Evolutionary conservation across 192 early-diverging fungal species (phyloP), one percentile per base, ranked within the genome.

Genomic region (Allomyces javanicus): DNA sequence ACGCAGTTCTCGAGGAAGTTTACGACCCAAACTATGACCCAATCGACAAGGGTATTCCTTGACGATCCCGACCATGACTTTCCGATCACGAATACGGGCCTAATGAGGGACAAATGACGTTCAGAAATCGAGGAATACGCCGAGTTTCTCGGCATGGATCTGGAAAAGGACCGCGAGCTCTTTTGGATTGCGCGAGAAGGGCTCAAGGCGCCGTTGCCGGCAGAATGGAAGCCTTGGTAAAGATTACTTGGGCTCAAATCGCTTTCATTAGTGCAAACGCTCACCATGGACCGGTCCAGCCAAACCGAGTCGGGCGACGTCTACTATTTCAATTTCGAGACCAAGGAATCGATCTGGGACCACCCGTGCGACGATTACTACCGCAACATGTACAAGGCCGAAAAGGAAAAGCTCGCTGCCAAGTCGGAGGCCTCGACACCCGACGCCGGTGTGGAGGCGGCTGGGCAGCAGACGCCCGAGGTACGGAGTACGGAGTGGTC

Each of bases 331-430:
- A 83, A 83, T 65, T 83, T 83, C 65, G 66, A 68, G 25, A 84
- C 79, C 1, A 79, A 81, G 6, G 83, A 84, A 62, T 76, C 74
- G 61, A 85, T 84, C 4, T 85, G 83, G 83, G 83, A 85, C 62
- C 83, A 85, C 66, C 83, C 83, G 10, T 85, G 81, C 64, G 83
- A 85, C 67, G 83, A 85, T 24, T 75, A 85, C 45, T 85, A 81
- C 69, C 58, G 74, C 43, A 76, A 84, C 23, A 63, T 85, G 10
- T 84, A 84, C 64, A 73, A 79, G 64, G 55, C 68, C 21, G 81
- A 84, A 69, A 82, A 80, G 67, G 74, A 71, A 64, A 81, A 83
- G 69, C 12, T 58, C 50, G 3, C 12, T 3, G 17, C 50, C 21
- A 14, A 58, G 21, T 21, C 50, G 21, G 50, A 58, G 12, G 1